These are phyloP conservation scores for Babesia caballi DNA, from an alignment of 169 alveolate genomes.

Conservation along the genomic window DNA sequence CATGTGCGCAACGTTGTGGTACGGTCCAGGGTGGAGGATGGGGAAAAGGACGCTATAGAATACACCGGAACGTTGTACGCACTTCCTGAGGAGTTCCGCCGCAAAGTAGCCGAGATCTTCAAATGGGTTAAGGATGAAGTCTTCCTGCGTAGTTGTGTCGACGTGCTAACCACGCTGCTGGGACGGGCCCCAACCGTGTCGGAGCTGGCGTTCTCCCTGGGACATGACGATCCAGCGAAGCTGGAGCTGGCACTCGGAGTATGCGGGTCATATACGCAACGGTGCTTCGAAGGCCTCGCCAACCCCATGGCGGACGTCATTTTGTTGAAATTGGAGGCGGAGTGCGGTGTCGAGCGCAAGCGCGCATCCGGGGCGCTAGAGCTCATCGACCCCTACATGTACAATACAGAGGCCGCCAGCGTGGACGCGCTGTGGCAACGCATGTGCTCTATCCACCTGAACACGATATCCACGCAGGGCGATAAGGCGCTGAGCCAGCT, in stretches of 20 bases:
- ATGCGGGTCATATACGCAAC: background rate
- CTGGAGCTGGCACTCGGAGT: background rate
- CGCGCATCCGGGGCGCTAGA: background rate
- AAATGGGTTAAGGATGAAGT: conserved; percentile 59
- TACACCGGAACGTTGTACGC: background rate
- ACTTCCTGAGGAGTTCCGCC: conserved; percentile 1
- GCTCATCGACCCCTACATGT: conserved; percentile 63
- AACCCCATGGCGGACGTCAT: background rate
- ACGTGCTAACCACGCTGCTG: conserved; percentile 10
- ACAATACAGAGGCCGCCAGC: conserved; percentile 26
- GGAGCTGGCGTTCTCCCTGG: conserved; percentile 45
- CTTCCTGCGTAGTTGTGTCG: conserved; percentile 3
- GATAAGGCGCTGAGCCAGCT: conserved; percentile 2
- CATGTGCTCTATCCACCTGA: conserved; percentile 26
- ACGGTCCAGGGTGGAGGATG: background rate
- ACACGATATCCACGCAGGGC: background rate
- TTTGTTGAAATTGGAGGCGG: conserved; percentile 1
- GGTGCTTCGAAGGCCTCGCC: background rate
- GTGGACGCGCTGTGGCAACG: conserved; percentile 32
- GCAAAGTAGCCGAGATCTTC: background rate
- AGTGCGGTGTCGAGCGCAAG: conserved; percentile 4
- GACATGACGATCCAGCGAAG: conserved; percentile 7
- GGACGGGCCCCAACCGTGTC: conserved; percentile 32
- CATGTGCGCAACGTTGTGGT: conserved; percentile 19
- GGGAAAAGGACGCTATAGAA: background rate